Conservation (phyloP, 768 basidiomycete species). For the Naganishia vaughanmartiniae region DNA sequence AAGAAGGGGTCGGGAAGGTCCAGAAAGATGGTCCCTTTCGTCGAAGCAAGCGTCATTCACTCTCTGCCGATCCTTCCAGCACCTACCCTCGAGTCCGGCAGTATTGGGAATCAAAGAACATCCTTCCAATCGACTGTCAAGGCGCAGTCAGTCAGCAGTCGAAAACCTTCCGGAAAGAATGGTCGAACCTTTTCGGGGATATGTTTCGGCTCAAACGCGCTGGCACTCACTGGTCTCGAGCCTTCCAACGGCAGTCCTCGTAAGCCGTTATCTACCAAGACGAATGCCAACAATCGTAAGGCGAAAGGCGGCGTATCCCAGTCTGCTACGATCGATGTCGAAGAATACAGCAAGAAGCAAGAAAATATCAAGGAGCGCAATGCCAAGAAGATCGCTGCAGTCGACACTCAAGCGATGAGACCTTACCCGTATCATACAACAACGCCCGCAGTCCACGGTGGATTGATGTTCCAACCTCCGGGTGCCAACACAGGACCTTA, state of each 20-base stretch:
- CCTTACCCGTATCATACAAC: slow-evolving; percentile 1
- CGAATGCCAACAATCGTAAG: slow-evolving; percentile 1
- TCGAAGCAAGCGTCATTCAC: neutral
- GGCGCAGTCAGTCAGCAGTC: neutral
- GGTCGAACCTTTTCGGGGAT: neutral
- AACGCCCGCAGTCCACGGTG: neutral
- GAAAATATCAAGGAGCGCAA: neutral
- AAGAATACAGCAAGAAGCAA: slow-evolving; percentile 11
- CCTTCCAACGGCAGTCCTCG: neutral
- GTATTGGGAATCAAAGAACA: neutral
- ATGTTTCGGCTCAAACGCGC: neutral
- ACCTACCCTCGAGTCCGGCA: neutral
- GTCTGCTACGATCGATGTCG: slow-evolving; percentile 1
- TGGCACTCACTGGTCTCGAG: slow-evolving; percentile 3
- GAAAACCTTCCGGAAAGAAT: neutral
- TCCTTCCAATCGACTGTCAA: neutral
- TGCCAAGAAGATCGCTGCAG: neutral
- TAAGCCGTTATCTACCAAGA: neutral
- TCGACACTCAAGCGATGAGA: neutral
- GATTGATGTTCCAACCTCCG: neutral
- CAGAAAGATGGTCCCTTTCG: neutral
- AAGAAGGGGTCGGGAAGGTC: neutral
- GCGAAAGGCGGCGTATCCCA: neutral
- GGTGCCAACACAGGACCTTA: neutral
- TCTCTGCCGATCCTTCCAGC: neutral